A percentile compares a stretch with the other conserved stretches of the same genome.
Evolutionary conservation across 768 basidiomycete genomes (phyloP).

Genomic region (Leucocoprinus birnbaumii): DNA sequence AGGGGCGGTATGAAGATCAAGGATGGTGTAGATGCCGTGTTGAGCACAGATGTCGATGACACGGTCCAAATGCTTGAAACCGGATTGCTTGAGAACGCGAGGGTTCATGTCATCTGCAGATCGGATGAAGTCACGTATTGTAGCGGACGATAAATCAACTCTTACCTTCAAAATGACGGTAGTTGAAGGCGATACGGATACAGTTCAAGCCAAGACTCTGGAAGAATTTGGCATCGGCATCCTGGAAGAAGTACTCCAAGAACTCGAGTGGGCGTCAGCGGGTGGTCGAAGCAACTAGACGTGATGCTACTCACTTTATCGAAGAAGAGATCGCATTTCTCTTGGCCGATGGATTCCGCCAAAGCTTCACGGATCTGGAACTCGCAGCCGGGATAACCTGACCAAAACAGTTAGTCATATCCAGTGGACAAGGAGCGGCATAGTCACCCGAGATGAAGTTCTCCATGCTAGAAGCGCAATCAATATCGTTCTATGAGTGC

Average conservation of each 20-base stretch:
- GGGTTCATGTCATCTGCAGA: conserved; percentile 70
- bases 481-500: not conserved
- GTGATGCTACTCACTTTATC: conserved; percentile 52
- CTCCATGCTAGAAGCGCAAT: conserved; percentile 52
- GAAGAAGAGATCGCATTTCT: conserved; percentile 75
- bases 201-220: conserved; percentile 77
- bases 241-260: conserved; percentile 78
- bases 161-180: conserved; percentile 64
- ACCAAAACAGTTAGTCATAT: not conserved
- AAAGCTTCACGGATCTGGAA: conserved; percentile 72
- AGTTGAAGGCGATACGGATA: conserved; percentile 73
- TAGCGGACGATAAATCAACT: not conserved
- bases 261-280: conserved; percentile 40
- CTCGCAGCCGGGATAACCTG: conserved; percentile 82
- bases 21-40: conserved; percentile 76
- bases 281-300: not conserved
- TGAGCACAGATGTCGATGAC: conserved; percentile 64
- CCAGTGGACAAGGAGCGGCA: not conserved
- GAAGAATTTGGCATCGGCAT: conserved; percentile 72
- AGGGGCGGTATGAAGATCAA: conserved; percentile 78
- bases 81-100: conserved; percentile 67
- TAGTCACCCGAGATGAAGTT: conserved; percentile 64
- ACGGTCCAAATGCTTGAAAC: conserved; percentile 84
- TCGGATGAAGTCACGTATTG: not conserved
- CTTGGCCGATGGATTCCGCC: conserved; percentile 57